Evolutionary conservation across 768 basidiomycete genomes (phyloP), one percentile per base, ranked within the genome.

Genomic region (Candolleomyces aberdarensis): DNA sequence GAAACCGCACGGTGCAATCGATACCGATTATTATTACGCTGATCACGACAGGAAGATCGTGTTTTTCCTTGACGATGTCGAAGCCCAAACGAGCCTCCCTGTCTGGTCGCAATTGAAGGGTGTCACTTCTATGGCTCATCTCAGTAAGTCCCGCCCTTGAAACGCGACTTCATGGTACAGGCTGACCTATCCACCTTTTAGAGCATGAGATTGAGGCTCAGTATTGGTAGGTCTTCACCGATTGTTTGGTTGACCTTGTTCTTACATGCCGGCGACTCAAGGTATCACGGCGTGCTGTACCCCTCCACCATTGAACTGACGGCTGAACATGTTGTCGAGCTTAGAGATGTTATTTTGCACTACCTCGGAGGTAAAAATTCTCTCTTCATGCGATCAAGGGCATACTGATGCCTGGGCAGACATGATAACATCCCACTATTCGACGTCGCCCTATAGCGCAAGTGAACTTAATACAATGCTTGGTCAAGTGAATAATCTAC

Each of bases 41-140:
- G 75, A 84, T 62, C 83, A 85, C 47, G 20, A 64, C 1, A 69
- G 71, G 0, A 76, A 81, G 19, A 67, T 72, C n/a, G 69, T 87
- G 11, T 87, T 87, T 63, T 88, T 83, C 77, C 57, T 86, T 43
- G 78, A 86, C 49, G 63, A 72, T 0, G 81, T 76, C 58, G 67
- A 77, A 0, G 74, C 77, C 0, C 44, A 59, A 1, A n/a, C n/a
- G 0, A 56, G 68, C 8, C 66, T 84, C 39, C 59, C 57, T 3
- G 55, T 57, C 1, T 75, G 66, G 70, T 13, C 48, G 29, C 72
- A 78, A 36, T 69, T 75, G 2, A 68, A 72, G 40, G 83, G 81
- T 2, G 73, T 76, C 0, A 72, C 71, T 7, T 69, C 71, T 2
- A 63, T 72, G 20, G 69, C 72, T 4, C 79, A 81, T 64, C 66